A percentile compares a stretch with the other conserved stretches of the same genome.
Evolutionary conservation across 345 rosid species (phyloP).

Genomic region (Eucalyptus victrix): DNA sequence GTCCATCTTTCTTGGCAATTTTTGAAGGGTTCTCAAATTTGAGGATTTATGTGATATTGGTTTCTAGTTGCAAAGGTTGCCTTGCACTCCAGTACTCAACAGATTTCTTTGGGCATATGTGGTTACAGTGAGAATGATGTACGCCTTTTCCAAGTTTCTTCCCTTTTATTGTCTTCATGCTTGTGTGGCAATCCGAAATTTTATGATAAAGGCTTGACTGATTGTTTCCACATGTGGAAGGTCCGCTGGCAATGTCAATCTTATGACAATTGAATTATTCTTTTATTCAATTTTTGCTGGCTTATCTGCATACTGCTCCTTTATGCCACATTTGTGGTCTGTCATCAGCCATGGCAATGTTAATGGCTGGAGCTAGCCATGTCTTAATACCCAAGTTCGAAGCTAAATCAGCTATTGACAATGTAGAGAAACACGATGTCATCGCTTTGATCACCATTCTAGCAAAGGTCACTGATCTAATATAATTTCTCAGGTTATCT

Average conservation of each 20-base stretch:
- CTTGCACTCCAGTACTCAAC: background rate
- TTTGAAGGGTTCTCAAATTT: background rate
- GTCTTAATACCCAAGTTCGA: constrained; percentile 64
- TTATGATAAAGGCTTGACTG: background rate
- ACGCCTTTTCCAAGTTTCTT: constrained; percentile 6
- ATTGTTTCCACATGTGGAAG: background rate
- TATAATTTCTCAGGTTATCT: constrained; percentile 30
- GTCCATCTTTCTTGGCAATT: background rate
- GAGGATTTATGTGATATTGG: background rate
- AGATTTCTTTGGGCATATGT: background rate
- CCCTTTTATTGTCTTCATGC: background rate
- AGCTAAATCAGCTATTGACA: constrained; percentile 34
- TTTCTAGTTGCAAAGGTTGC: background rate
- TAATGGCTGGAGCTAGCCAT: constrained; percentile 80
- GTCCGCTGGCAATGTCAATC: background rate
- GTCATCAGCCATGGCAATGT: constrained; percentile 77
- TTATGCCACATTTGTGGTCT: constrained; percentile 77
- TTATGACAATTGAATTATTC: background rate
- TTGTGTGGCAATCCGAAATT: background rate
- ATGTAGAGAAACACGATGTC: constrained; percentile 31
- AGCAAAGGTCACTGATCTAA: constrained; percentile 60
- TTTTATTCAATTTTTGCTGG: constrained; percentile 21
- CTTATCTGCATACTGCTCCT: constrained; percentile 76
- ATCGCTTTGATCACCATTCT: constrained; percentile 72
- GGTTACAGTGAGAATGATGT: constrained; percentile 72